Percentiles rank a stretch among this genome's conserved stretches.
Evolutionary conservation across 2,329 filamentous ascomycete genomes (phyloP).

Genomic region (Aureobasidium sp.): DNA sequence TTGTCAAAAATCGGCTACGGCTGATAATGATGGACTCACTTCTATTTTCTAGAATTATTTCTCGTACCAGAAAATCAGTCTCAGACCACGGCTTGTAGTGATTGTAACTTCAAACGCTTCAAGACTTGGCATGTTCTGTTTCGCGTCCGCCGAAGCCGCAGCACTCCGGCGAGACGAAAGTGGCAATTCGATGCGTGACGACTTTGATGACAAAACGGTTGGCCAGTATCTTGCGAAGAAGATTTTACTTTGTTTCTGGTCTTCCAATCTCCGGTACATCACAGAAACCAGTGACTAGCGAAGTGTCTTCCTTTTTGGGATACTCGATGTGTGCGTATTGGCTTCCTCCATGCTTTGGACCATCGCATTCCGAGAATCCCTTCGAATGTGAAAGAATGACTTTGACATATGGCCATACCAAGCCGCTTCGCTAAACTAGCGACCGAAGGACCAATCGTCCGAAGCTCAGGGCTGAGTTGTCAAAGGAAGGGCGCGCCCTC

Average conservation of each 20-base stretch:
- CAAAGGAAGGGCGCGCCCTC: slow-evolving; percentile 9
- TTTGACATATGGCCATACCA: neutral
- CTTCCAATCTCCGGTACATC: neutral
- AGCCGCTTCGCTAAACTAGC: slow-evolving; percentile 2
- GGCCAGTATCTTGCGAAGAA: neutral
- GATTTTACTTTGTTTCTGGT: neutral
- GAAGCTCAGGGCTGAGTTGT: slow-evolving; percentile 8
- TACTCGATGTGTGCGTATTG: no score
- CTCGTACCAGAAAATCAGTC: no score
- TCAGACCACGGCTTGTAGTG: neutral
- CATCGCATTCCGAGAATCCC: neutral
- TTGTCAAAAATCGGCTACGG: neutral
- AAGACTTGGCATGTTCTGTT: neutral
- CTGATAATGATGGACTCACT: neutral
- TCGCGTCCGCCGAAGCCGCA: neutral
- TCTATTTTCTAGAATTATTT: neutral
- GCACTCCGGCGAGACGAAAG: neutral
- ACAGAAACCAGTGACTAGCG: no score
- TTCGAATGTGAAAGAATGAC: neutral
- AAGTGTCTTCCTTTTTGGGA: no score
- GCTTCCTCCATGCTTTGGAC: neutral
- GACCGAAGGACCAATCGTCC: neutral
- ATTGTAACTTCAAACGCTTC: neutral
- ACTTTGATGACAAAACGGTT: neutral
- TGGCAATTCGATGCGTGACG: neutral